Percentiles rank a stretch among this genome's conserved stretches.
These are phyloP conservation scores for Myxozyma geophila DNA, from an alignment of 805 yeast species.

Conservation along the genomic window DNA sequence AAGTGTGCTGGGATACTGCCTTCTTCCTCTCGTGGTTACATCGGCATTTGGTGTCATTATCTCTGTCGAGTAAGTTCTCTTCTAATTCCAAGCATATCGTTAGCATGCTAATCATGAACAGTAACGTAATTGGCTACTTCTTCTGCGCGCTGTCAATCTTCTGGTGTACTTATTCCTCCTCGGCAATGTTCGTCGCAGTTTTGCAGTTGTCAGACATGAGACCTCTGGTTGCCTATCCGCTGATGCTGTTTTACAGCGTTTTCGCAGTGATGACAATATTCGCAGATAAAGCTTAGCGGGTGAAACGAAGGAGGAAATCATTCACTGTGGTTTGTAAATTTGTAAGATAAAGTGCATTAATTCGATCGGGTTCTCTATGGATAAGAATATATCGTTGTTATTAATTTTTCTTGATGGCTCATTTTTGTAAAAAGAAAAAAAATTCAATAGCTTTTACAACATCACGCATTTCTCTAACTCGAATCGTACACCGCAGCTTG, in stretches of 20 bases:
- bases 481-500: background rate
- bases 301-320: background rate
- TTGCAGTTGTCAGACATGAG: slow-evolving; percentile 84
- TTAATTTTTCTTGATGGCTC: background rate
- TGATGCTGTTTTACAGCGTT: slow-evolving; percentile 86
- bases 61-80: slow-evolving; percentile 56
- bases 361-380: background rate
- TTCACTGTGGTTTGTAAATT: background rate
- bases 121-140: slow-evolving; percentile 70
- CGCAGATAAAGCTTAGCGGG: slow-evolving; percentile 48
- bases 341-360: slow-evolving; percentile 5
- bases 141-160: slow-evolving; percentile 67
- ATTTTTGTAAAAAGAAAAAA: no score
- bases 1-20: slow-evolving; percentile 90
- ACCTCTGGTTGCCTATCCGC: slow-evolving; percentile 89
- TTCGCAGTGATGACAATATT: slow-evolving; percentile 96
- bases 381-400: background rate
- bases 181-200: slow-evolving; percentile 88
- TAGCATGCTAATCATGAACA: slow-evolving; percentile 4
- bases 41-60: slow-evolving; percentile 71
- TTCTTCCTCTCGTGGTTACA: slow-evolving; percentile 81
- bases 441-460: no score
- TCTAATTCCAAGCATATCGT: background rate
- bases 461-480: no score
- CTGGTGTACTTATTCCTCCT: slow-evolving; percentile 94